A percentile compares a stretch with the other conserved stretches of the same genome.
phyloP scores from a whole-genome alignment of 306 rosid species.

The Lathyrus oleraceus region DNA sequence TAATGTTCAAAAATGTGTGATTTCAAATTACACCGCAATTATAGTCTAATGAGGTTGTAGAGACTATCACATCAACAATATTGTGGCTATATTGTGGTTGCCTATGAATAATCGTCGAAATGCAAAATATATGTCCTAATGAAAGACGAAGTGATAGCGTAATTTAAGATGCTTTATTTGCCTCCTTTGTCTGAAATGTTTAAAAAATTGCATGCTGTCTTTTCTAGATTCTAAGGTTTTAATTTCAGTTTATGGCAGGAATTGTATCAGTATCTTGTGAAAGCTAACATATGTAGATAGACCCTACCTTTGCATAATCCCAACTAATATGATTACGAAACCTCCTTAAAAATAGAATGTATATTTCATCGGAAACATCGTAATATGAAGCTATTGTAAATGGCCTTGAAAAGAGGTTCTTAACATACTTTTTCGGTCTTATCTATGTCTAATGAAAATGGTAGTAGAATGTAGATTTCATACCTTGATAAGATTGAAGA shows the following conservation, averaged over 20 bases:
- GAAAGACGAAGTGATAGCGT: conserved; percentile 35
- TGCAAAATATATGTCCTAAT: conserved; percentile 13
- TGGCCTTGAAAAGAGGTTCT: neutral
- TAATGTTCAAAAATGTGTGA: too few relatives aligned
- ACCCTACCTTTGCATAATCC: conserved; percentile 16
- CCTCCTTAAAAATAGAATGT: conserved; percentile 19
- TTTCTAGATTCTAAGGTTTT: conserved; percentile 17
- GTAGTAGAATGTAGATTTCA: conserved; percentile 17
- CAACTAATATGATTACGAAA: too few relatives aligned
- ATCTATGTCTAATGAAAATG: neutral
- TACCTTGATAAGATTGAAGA: conserved; percentile 68
- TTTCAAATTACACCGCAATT: too few relatives aligned
- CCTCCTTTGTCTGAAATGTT: conserved; percentile 33
- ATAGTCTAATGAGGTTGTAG: too few relatives aligned
- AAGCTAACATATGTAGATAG: conserved; percentile 7
- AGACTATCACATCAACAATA: too few relatives aligned
- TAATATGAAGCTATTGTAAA: neutral
- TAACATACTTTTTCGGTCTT: neutral
- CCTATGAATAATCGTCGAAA: conserved; percentile 10
- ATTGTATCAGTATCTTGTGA: conserved; percentile 23
- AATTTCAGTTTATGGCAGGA: conserved; percentile 28
- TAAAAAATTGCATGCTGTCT: conserved; percentile 22
- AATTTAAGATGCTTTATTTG: conserved; percentile 38
- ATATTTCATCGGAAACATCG: neutral
- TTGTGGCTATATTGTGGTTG: too few relatives aligned